Conservation (phyloP, 257 asterid genomes). For the Parsonsia alboflavescens region DNA sequence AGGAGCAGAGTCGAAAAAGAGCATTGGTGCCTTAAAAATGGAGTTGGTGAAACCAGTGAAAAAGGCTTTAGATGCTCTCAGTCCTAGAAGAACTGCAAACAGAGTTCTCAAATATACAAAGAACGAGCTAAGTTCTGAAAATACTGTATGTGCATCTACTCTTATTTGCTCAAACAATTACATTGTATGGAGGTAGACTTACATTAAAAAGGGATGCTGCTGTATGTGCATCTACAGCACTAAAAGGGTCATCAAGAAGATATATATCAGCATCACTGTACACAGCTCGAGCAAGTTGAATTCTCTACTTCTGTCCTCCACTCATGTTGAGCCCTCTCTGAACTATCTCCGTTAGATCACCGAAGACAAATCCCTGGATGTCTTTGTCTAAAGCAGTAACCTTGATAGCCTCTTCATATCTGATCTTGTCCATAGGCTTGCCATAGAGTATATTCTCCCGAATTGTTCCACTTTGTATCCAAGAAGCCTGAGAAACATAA, state of each 20-base stretch:
- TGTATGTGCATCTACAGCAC: constrained; percentile 91
- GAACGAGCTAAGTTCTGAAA: constrained; percentile 42
- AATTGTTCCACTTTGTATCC: constrained; percentile 82
- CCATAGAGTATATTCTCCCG: constrained; percentile 73
- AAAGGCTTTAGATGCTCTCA: constrained; percentile 56
- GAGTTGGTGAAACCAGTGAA: constrained; percentile 55
- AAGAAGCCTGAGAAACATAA: constrained; percentile 71
- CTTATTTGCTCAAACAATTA: no score
- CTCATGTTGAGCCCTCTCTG: constrained; percentile 78
- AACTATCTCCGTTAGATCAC: constrained; percentile 86
- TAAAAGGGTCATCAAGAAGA: constrained; percentile 81
- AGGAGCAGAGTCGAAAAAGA: constrained; percentile 80
- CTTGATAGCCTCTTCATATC: constrained; percentile 49
- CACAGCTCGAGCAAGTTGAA: constrained; percentile 84
- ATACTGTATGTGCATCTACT: constrained; percentile 41
- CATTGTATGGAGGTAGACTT: constrained; percentile 20
- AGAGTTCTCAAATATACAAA: constrained; percentile 49
- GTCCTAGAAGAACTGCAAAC: constrained; percentile 52
- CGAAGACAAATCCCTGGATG: constrained; percentile 48
- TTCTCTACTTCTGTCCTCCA: constrained; percentile 83
- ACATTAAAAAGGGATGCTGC: constrained; percentile 67
- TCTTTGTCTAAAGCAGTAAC: constrained; percentile 68
- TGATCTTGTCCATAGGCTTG: constrained; percentile 48
- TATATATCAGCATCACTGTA: constrained; percentile 64
- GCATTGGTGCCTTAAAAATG: constrained; percentile 70